Conservation (phyloP, 2,329 filamentous ascomycete genomes). For the Botrytis byssoidea region DNA sequence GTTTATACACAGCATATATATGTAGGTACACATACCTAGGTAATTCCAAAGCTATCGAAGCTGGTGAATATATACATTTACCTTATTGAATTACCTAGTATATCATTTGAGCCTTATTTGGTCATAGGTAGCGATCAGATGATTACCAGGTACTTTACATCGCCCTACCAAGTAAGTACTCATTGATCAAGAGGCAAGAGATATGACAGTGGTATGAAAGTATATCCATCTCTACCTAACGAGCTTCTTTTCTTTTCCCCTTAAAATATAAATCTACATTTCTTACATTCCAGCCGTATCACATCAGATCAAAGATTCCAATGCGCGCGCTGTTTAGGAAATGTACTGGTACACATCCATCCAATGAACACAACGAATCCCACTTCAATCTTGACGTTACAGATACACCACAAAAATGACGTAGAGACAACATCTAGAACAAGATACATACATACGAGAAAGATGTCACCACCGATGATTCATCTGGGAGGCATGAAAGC, state of each 20-base stretch:
- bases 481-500: background rate
- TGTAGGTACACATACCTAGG: background rate
- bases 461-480: background rate
- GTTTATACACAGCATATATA: background rate
- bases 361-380: background rate
- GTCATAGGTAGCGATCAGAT: background rate
- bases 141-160: background rate
- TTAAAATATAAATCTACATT: background rate
- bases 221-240: background rate
- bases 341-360: background rate
- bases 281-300: background rate
- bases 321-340: no score
- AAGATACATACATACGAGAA: background rate
- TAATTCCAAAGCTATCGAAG: background rate
- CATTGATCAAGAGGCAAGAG: background rate
- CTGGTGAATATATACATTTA: background rate
- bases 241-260: background rate
- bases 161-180: background rate
- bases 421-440: background rate
- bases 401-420: background rate
- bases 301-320: background rate
- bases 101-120: background rate
- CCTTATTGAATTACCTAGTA: background rate
- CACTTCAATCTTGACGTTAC: background rate
- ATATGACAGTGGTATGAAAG: background rate